phyloP scores from a whole-genome alignment of 257 asterid species.

The Plantago ovata region DNA sequence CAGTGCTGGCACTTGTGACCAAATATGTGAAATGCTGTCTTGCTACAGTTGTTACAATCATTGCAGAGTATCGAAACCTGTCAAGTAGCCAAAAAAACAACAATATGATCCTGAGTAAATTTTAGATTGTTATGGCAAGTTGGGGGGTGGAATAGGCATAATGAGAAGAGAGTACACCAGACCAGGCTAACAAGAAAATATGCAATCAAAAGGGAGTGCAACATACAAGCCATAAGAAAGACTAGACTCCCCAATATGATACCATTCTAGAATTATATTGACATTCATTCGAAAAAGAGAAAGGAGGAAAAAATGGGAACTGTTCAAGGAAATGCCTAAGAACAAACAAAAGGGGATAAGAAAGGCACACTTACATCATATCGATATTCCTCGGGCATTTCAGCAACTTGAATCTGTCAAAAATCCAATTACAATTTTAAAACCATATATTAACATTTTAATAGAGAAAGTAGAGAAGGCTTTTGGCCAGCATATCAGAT shows the following conservation, averaged over 20 bases:
- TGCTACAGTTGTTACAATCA: constrained; percentile 75
- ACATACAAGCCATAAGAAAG: no score
- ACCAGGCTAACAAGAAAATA: neutral
- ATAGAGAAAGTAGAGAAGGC: constrained; percentile 5
- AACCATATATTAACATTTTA: constrained; percentile 4
- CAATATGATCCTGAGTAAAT: neutral
- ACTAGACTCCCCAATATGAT: neutral
- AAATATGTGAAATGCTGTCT: constrained; percentile 58
- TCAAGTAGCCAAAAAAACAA: neutral
- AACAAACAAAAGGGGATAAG: constrained; percentile 3
- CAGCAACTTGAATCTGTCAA: constrained; percentile 66
- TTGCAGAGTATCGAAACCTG: constrained; percentile 83
- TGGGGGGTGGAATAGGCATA: no score
- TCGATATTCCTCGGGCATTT: constrained; percentile 83
- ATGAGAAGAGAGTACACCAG: neutral
- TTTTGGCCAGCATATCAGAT: neutral
- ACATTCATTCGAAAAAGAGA: neutral
- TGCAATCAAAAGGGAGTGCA: neutral
- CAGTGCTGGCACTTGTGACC: constrained; percentile 87
- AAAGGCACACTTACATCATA: constrained; percentile 55
- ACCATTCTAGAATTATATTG: neutral
- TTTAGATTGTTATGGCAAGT: no score
- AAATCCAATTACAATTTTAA: constrained; percentile 22
- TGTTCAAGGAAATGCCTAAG: constrained; percentile 2
- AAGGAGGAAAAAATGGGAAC: neutral